These are phyloP conservation scores for Termitomyces sp. DNA, from an alignment of 768 basidiomycete species.

Conservation along the genomic window DNA sequence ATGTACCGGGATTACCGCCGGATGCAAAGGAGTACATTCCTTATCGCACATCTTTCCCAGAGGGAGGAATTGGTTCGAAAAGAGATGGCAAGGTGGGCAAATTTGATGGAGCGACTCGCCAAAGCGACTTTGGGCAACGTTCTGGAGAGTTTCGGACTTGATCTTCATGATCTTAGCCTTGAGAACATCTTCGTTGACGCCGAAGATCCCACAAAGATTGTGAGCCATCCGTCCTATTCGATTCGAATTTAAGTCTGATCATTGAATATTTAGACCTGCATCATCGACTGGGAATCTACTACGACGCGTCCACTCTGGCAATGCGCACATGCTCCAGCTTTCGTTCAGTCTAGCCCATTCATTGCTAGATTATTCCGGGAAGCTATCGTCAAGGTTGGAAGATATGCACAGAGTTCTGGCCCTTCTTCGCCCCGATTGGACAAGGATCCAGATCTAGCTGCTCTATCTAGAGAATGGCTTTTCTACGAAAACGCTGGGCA, in stretches of 20 bases:
- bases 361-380: conserved; percentile 66
- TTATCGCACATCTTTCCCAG: conserved; percentile 62
- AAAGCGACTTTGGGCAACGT: conserved; percentile 23
- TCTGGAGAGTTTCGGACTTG: conserved; percentile 64
- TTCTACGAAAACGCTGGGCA: conserved; percentile 63
- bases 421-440: conserved; percentile 18
- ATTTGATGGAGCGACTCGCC: conserved; percentile 56
- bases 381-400: conserved; percentile 46
- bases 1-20: conserved; percentile 84
- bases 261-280: conserved; percentile 55
- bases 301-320: conserved; percentile 84
- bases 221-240: conserved; percentile 31
- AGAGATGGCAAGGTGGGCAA: conserved; percentile 72
- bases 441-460: conserved; percentile 28
- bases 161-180: conserved; percentile 81
- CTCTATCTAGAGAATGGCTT: conserved; percentile 65
- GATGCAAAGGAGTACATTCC: conserved; percentile 74
- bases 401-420: conserved; percentile 12
- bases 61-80: conserved; percentile 57
- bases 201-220: conserved; percentile 61
- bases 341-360: conserved; percentile 75
- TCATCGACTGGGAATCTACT: conserved; percentile 92
- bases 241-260: conserved; percentile 4
- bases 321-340: conserved; percentile 75
- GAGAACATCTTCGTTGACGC: conserved; percentile 83